Base-by-base conservation (phyloP, 1,284 basidiomycete genomes). In the Ganoderma sp. region DNA sequence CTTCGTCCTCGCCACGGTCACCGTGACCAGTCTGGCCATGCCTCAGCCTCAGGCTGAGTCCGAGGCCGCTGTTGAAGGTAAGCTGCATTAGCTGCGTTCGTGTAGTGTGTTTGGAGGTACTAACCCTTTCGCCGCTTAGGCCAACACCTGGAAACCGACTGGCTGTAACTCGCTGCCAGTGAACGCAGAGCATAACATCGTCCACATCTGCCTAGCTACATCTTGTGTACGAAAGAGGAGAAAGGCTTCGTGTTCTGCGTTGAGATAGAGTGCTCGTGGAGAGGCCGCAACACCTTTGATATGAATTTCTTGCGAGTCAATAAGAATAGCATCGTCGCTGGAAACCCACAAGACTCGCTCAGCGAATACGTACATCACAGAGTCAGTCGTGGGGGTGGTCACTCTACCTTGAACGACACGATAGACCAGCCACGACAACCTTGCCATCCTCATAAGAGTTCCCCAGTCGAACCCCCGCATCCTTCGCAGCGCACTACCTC, bases 401-500 rank as follows among this genome's bases (percentile, higher is more conserved):
- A 42, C 6, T 42, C 9, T 42, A 42, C 41, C 41, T 42, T 12
- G 41, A 42, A 10, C 41, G 9, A 42, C 15, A 12, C 15, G 15
- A 17, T 17, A 17, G 15, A 17, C 43, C 43, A 43, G 25, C 25
- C 25, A 2, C 25, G 1, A 28, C 25, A 28, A 28, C 25, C 25
- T 28, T 28, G 25, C 25, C 25, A 28, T 2, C 25, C 25, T 28
- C 25, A 1, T 28, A 28, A 28, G 6, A 43, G 3, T 7, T 15
- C 19, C 41, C 42, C 15, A 10, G 17, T 43, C 42, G 42, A 15
- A 17, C 63, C 3, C 7, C 50, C 22, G 58, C 41, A 39, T 48
- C 63, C 66, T 70, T 68, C 28, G 62, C 59, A 1, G 77, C 75
- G 10, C 82, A 78, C 64, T 86, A 81, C 70, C 80, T 84, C 69